These are phyloP conservation scores for Hibiscus tridactylites DNA, from an alignment of 345 rosid genomes.

Conservation along the genomic window DNA sequence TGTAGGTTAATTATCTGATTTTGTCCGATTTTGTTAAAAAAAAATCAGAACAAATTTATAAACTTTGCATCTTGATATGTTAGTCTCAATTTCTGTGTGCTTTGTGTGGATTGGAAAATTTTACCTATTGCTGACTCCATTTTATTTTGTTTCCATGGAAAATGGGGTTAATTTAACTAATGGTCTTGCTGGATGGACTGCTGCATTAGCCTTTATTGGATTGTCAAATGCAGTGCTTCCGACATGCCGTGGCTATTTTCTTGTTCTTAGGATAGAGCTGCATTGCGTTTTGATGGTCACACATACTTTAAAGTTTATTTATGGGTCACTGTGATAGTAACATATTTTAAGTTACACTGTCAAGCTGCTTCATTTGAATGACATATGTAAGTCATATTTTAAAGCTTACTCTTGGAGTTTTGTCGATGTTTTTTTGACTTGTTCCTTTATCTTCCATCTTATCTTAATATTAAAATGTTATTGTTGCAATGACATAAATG, in stretches of 20 bases:
- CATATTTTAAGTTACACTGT: not conserved
- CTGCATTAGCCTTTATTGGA: constrained; percentile 72
- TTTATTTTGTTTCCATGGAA: constrained; percentile 75
- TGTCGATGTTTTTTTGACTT: not conserved
- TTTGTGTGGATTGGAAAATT: too few species aligned
- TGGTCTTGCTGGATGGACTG: constrained; percentile 77
- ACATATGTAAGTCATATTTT: not conserved
- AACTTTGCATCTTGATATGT: not conserved
- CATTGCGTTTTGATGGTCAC: not conserved
- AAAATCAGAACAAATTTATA: not conserved
- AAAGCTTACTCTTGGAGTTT: not conserved
- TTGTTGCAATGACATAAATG: too few species aligned
- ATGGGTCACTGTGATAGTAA: not conserved
- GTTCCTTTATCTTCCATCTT: not conserved
- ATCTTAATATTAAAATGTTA: not conserved
- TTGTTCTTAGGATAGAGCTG: not conserved
- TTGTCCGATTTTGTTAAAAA: too few species aligned
- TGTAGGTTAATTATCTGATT: too few species aligned
- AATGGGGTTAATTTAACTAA: constrained; percentile 64
- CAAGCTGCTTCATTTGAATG: not conserved
- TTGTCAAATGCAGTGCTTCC: constrained; percentile 91
- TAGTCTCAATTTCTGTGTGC: constrained; percentile 26
- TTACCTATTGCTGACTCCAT: constrained; percentile 53
- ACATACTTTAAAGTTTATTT: not conserved
- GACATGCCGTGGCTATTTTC: constrained; percentile 65